Percentiles rank a stretch among this genome's conserved stretches.
phyloP scores from a whole-genome alignment of 2,329 filamentous ascomycete genomes.

The Fulvia fulva region DNA sequence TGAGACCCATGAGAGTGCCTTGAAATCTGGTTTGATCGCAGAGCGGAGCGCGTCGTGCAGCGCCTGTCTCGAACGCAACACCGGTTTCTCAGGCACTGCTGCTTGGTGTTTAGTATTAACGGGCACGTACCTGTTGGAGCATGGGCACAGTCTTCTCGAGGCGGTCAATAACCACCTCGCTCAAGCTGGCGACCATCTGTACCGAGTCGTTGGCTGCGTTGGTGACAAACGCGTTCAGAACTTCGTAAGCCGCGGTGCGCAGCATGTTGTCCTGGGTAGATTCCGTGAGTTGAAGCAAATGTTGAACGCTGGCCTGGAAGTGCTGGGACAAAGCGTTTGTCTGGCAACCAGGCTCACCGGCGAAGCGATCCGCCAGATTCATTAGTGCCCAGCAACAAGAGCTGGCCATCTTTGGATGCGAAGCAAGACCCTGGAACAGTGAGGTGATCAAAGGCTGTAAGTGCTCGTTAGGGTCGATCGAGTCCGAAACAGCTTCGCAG shows the following conservation, averaged over 20 bases:
- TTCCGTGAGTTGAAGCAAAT: slow-evolving; percentile 80
- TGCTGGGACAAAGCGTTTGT: slow-evolving; percentile 82
- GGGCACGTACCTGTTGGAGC: slow-evolving; percentile 82
- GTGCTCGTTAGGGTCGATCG: slow-evolving; percentile 80
- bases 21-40: no score
- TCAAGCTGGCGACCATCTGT: slow-evolving; percentile 72
- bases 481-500: slow-evolving; percentile 85
- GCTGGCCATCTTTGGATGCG: slow-evolving; percentile 92
- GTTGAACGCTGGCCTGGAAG: slow-evolving; percentile 87
- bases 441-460: slow-evolving; percentile 81
- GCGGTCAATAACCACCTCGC: slow-evolving; percentile 83
- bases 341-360: slow-evolving; percentile 74
- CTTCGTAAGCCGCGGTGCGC: slow-evolving; percentile 93
- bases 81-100: no score
- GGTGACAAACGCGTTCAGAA: slow-evolving; percentile 89
- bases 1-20: no score
- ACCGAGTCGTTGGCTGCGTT: slow-evolving; percentile 87
- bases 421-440: slow-evolving; percentile 83
- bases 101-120: no score
- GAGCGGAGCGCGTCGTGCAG: no score
- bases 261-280: slow-evolving; percentile 83
- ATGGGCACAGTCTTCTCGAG: slow-evolving; percentile 85
- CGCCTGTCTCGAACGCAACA: no score
- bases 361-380: slow-evolving; percentile 95
- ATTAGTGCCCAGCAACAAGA: slow-evolving; percentile 99